Evolutionary conservation across 2,329 filamentous ascomycete species (phyloP), one percentile per base, ranked within the genome.

Genomic region (Eurotiales sp.): DNA sequence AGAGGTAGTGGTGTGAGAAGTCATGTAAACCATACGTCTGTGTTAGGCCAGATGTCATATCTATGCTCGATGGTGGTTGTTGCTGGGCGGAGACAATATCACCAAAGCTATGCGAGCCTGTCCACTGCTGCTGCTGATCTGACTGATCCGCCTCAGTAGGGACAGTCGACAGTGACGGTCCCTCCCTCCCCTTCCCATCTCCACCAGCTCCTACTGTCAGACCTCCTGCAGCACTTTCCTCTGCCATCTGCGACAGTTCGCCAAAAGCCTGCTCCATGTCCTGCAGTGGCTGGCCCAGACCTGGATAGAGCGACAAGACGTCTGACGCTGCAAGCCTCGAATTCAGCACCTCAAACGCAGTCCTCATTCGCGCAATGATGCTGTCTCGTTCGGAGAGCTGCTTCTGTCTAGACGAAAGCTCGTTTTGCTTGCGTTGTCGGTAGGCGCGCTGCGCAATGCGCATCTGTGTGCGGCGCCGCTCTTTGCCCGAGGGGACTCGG

Each of bases 361-460:
- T 32, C 15, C 39, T 49, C 21, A 54, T 50, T 2, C 32, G 29
- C 4, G 42, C n/a, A 8, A 54, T 43, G 17, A 39, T 23, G 2
- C 27, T 29, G n/a, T 45, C 47, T 27, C 49, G 29, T 23, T 51
- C 47, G 10, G 41, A 36, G 3, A 54, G n/a, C 25, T 46, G 41
- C 14, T 46, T 46, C 40, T 27, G 25, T 27, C 42, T 30, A 5
- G 32, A 34, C 12, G 40, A 54, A 39, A 61, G 56, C 17, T 54
- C 55, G 41, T 59, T 56, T 47, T 61, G 58, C 46, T 59, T 60
- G 27, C 59, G 54, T 39, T 60, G 57, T 3, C 59, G 56, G 15
- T 58, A 60, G 22, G 59, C 59, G 30, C 59, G 48, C 46, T 61
- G 59, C 4, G 59, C 59, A 11, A 61, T 40, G 10, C 59, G 54